Percentiles rank a stretch among this genome's conserved stretches.
Evolutionary conservation across 2,329 filamentous ascomycete species (phyloP).

Genomic region (Colletotrichum tofieldiae): DNA sequence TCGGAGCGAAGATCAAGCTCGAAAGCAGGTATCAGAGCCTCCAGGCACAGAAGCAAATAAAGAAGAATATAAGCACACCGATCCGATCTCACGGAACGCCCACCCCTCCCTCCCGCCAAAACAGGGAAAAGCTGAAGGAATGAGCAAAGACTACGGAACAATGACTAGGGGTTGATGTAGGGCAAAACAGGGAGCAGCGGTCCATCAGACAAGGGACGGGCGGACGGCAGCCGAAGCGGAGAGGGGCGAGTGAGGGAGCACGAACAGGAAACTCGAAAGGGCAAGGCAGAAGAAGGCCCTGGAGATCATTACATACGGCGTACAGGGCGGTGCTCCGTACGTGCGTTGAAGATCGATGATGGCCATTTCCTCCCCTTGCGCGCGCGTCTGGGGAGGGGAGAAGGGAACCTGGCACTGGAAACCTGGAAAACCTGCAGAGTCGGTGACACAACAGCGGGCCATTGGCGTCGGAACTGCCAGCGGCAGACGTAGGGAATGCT

Average conservation of each 20-base stretch:
- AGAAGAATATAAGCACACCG: slow-evolving; percentile 1
- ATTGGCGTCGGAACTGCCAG: slow-evolving; percentile 22
- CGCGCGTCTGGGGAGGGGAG: not conserved
- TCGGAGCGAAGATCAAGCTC: not conserved
- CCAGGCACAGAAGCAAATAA: not conserved
- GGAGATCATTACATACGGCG: slow-evolving; percentile 26
- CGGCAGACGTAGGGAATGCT: not conserved
- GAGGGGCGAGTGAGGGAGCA: not conserved
- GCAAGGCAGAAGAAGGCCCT: slow-evolving; percentile 30
- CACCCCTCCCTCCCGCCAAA: not conserved
- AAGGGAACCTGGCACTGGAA: not conserved
- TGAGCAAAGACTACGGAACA: slow-evolving; percentile 1
- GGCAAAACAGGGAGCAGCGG: not conserved
- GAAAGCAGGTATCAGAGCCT: not conserved
- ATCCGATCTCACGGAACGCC: slow-evolving; percentile 27
- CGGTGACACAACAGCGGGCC: slow-evolving; percentile 14
- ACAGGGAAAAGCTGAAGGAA: slow-evolving; percentile 19
- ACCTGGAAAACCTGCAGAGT: not conserved
- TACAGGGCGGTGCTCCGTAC: slow-evolving; percentile 2
- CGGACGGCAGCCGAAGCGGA: slow-evolving; percentile 13
- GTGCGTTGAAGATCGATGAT: slow-evolving; percentile 28
- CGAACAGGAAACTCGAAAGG: not conserved
- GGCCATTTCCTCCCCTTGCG: not conserved
- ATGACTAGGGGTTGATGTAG: slow-evolving; percentile 4
- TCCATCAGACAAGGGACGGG: slow-evolving; percentile 5